phyloP scores from a whole-genome alignment of 306 rosid genomes.

The cucumber (Cucumis sativus) region Cucumber_9930_V3 NC_026659.2:17061501-17062000 shows the following conservation, averaged over 20 bases:
- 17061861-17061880: conserved; percentile 9
- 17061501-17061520: too few species aligned
- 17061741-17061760: neutral
- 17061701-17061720: neutral
- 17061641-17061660: too few species aligned
- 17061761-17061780: neutral
- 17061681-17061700: neutral
- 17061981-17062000: conserved; percentile 6
- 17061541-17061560: too few species aligned
- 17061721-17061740: neutral
- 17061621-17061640: too few species aligned
- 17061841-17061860: conserved; percentile 58
- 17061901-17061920: neutral
- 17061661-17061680: neutral
- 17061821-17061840: neutral
- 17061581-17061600: too few species aligned
- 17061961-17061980: conserved; percentile 21
- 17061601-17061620: too few species aligned
- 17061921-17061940: conserved; percentile 33
- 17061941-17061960: conserved; percentile 45
- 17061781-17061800: neutral
- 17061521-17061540: too few species aligned
- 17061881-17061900: neutral
- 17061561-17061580: too few species aligned
- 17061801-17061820: neutral